A percentile compares a stretch with the other conserved stretches of the same genome.
Conservation (phyloP, 164 flowering plant species). For the Nymphaea colorata region DNA sequence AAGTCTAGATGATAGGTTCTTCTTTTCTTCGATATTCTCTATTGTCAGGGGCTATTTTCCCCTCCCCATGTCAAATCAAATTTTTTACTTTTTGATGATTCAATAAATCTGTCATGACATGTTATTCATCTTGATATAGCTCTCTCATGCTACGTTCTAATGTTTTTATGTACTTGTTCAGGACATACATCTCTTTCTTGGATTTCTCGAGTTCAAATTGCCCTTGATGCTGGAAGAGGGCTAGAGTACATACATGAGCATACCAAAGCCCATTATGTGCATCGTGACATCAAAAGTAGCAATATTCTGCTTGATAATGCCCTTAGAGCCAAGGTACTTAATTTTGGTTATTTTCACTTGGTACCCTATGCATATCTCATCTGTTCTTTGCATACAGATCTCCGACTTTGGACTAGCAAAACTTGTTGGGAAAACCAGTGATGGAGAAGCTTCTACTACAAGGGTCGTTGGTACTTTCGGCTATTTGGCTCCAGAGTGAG, state of each 20-base stretch:
- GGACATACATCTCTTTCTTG: conserved; percentile 85
- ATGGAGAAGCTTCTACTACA: conserved; percentile 67
- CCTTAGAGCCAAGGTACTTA: conserved; percentile 73
- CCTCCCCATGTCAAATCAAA: no score
- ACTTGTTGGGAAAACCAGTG: conserved; percentile 54
- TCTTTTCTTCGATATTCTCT: no score
- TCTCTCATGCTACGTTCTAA: not conserved
- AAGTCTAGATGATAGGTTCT: no score
- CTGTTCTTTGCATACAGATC: conserved; percentile 30
- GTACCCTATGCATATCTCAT: conserved; percentile 3
- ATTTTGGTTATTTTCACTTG: not conserved
- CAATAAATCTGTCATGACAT: no score
- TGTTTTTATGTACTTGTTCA: conserved; percentile 5
- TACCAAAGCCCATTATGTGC: conserved; percentile 87
- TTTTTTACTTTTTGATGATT: no score
- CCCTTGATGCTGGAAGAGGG: conserved; percentile 92
- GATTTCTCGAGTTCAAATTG: conserved; percentile 83
- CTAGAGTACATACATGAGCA: conserved; percentile 96
- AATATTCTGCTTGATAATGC: conserved; percentile 82
- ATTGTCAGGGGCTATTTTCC: no score
- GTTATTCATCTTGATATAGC: no score
- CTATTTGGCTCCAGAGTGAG: conserved; percentile 97
- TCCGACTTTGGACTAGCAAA: conserved; percentile 96
- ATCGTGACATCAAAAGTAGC: conserved; percentile 91
- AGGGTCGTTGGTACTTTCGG: conserved; percentile 95